These are phyloP conservation scores for Phaeosphaeriaceae sp. DNA, from an alignment of 2,329 filamentous ascomycete species.

Conservation along the genomic window DNA sequence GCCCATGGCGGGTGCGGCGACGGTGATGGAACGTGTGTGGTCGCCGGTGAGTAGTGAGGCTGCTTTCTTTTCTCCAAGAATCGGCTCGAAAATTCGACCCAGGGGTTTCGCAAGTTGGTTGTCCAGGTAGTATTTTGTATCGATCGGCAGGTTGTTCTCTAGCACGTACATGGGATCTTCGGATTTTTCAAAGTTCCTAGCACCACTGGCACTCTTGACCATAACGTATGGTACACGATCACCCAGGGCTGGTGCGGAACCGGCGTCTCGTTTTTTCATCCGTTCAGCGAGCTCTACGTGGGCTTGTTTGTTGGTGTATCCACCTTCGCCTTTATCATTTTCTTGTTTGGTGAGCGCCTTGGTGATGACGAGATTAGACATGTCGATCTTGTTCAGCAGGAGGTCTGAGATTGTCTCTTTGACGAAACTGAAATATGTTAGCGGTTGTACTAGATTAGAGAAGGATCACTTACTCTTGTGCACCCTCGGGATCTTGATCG, in stretches of 20 bases:
- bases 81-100: conserved; percentile 95
- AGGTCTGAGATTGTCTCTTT: conserved; percentile 65
- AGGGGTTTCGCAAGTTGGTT: conserved; percentile 97
- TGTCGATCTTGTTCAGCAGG: conserved; percentile 96
- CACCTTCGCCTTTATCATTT: conserved; percentile 42
- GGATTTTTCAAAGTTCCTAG: conserved; percentile 95
- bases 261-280: conserved; percentile 96
- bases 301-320: conserved; percentile 88
- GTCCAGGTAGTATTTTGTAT: conserved; percentile 98
- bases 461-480: conserved; percentile 77
- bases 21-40: conserved; percentile 92
- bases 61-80: conserved; percentile 91
- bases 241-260: conserved; percentile 88
- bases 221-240: conserved; percentile 99
- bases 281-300: conserved; percentile 94
- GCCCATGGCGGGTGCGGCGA: conserved; percentile 88
- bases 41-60: conserved; percentile 85
- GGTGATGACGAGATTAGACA: conserved; percentile 99
- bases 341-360: conserved; percentile 84
- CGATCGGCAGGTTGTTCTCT: conserved; percentile 96
- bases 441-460: conserved; percentile 46
- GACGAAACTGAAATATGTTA: conserved; percentile 7
- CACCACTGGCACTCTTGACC: conserved; percentile 84
- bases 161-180: conserved; percentile 97
- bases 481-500: conserved; percentile 85